Evolutionary conservation across 768 basidiomycete species (phyloP), one percentile per base, ranked within the genome.

Genomic region (Chalciporus piperatus): DNA sequence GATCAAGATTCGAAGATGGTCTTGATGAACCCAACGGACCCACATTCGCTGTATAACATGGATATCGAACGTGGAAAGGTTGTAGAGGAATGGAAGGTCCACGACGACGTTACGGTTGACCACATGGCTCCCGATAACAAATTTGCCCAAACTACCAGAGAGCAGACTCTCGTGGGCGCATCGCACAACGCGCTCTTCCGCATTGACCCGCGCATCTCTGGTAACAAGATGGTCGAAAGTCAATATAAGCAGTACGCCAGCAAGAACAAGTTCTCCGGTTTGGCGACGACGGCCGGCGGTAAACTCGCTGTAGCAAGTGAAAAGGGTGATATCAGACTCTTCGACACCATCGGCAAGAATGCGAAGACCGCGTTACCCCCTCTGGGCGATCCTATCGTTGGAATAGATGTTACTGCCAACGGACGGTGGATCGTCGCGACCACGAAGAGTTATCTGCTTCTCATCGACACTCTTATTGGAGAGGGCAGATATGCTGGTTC

Each of bases 51-150:
- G 39, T 97, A 84, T 72, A 84, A 77, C 57, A 84, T 98, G 80
- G 97, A 99, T 72, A 81, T 99, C 55, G 89, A 96, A 69, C 84
- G 85, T 22, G 97, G 92, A 39, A 96, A 97, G 71, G 85, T 99
- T 25, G 92, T 98, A 19, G 97, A 99, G 66, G 97, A 99, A 68
- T 98, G 93, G 94, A 96, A 93, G 66, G 85, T 99, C n/a, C 87
- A 94, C 65, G 92, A 98, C 32, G 77, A 87, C 63, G 76, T 98
- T 57, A 75, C 78, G 14, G 90, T 99, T 57, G 80, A 88, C 68
- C 87, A 96, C 64, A 89, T 98, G 66, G 83, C 95, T 2, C 95
- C 97, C 5, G 85, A 93, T 60, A 85, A 80, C 72, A 99, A 99
- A 71, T 98, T 92, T 61, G 95, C 97, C 6, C 94, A 89, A 58